These are phyloP conservation scores for Corymbia maculata DNA, from an alignment of 345 rosid genomes.

Conservation along the genomic window DNA sequence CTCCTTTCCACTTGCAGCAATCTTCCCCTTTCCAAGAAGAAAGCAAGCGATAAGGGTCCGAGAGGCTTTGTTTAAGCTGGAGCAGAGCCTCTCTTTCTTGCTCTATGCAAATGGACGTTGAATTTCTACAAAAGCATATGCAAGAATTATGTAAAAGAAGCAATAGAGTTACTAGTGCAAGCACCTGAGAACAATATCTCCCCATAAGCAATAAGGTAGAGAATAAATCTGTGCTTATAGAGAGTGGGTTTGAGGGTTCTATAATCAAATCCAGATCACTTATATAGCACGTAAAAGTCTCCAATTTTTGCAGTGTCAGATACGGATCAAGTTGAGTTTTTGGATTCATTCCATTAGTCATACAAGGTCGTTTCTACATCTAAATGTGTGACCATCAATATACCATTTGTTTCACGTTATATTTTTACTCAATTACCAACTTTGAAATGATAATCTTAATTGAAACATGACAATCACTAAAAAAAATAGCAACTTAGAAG, in stretches of 20 bases:
- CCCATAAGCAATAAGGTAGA: neutral
- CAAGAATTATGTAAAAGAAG: neutral
- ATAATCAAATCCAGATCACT: neutral
- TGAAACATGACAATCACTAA: neutral
- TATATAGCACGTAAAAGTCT: neutral
- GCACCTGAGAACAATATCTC: neutral
- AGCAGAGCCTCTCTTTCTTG: neutral
- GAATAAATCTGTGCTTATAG: neutral
- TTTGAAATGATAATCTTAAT: neutral
- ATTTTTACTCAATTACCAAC: rapidly evolving
- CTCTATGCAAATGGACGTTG: neutral
- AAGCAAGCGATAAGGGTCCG: neutral
- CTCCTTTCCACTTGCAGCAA: neutral
- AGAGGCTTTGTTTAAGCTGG: neutral
- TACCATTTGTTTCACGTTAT: neutral
- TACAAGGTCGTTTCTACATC: neutral
- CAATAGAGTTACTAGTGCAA: neutral
- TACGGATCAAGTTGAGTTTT: neutral
- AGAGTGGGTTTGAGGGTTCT: rapidly evolving
- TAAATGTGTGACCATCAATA: neutral
- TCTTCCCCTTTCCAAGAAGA: neutral
- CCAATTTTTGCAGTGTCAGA: rapidly evolving
- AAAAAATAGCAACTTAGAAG: neutral
- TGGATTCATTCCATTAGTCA: neutral
- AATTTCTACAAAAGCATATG: neutral